Evolutionary conservation across 148 eudicot genomes (phyloP).

Genomic region (Tetragonia tetragonoides): DNA sequence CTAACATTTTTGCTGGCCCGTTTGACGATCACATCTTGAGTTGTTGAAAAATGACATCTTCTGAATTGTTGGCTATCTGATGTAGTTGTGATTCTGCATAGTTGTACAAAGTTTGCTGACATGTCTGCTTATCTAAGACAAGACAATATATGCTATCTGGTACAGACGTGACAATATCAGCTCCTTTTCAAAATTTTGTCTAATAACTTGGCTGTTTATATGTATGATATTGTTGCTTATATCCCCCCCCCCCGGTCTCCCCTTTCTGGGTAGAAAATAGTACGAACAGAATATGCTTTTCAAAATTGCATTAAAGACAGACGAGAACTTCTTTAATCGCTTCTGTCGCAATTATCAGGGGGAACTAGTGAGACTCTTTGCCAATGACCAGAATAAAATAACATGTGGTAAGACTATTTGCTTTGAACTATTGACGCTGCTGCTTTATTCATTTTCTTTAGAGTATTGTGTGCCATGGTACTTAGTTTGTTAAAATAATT

Average conservation of each 20-base stretch:
- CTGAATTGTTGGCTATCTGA: not conserved
- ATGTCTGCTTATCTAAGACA: not conserved
- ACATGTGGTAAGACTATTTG: slow-evolving; percentile 64
- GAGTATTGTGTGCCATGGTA: not conserved
- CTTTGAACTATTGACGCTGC: not conserved
- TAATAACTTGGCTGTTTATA: too few species aligned
- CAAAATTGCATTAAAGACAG: not conserved
- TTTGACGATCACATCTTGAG: not conserved
- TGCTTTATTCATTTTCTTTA: not conserved
- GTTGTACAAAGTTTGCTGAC: not conserved
- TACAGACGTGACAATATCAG: not conserved
- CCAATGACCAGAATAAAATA: slow-evolving; percentile 83
- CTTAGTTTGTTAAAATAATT: not conserved
- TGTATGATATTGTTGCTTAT: too few species aligned
- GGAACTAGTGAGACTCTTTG: slow-evolving; percentile 69
- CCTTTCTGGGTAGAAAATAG: not conserved
- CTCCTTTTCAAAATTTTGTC: too few species aligned
- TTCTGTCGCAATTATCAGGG: slow-evolving; percentile 49
- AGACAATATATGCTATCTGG: not conserved
- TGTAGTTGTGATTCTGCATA: not conserved
- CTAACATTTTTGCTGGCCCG: not conserved
- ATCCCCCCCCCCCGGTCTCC: not conserved
- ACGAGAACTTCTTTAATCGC: slow-evolving; percentile 4
- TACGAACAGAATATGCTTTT: not conserved
- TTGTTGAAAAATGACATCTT: not conserved